These are phyloP conservation scores for Cyclocybe aegerita DNA, from an alignment of 768 basidiomycete species.

Conservation along the genomic window DNA sequence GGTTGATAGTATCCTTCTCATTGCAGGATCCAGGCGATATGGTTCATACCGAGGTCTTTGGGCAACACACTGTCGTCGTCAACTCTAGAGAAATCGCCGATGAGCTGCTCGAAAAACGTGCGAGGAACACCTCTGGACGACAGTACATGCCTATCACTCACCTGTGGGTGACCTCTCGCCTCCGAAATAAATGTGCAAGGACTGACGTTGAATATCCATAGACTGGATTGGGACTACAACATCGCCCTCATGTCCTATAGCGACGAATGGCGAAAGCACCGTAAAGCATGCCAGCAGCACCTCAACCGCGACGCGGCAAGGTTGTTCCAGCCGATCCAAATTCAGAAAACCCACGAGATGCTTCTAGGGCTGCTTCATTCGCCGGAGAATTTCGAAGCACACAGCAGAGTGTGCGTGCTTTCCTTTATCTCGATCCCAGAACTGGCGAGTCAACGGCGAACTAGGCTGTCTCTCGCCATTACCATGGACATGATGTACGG, in stretches of 20 bases:
- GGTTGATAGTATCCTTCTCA: no score
- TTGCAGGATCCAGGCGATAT: no score
- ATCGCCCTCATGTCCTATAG: conserved; percentile 20
- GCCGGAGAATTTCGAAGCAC: conserved; percentile 4
- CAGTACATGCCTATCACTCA: no score
- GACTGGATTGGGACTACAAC: no score
- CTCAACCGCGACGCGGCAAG: conserved; percentile 23
- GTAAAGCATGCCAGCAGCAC: conserved; percentile 33
- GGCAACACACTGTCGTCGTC: no score
- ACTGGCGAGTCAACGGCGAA: not conserved
- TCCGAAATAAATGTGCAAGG: no score
- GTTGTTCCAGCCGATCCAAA: conserved; percentile 25
- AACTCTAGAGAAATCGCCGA: no score
- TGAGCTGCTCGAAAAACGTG: no score
- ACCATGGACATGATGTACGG: conserved; percentile 16
- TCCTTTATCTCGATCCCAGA: not conserved
- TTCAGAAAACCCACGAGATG: conserved; percentile 25
- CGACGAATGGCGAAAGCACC: conserved; percentile 32
- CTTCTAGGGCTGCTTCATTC: conserved; percentile 22
- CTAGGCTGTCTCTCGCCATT: conserved; percentile 11
- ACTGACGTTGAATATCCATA: no score
- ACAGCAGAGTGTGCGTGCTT: conserved; percentile 1
- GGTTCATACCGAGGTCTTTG: no score
- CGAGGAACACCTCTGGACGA: no score
- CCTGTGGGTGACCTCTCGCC: no score